Evolutionary conservation across 1,284 basidiomycete genomes (phyloP), one percentile per base, ranked within the genome.

Genomic region (Dichomitus squalens): DNA sequence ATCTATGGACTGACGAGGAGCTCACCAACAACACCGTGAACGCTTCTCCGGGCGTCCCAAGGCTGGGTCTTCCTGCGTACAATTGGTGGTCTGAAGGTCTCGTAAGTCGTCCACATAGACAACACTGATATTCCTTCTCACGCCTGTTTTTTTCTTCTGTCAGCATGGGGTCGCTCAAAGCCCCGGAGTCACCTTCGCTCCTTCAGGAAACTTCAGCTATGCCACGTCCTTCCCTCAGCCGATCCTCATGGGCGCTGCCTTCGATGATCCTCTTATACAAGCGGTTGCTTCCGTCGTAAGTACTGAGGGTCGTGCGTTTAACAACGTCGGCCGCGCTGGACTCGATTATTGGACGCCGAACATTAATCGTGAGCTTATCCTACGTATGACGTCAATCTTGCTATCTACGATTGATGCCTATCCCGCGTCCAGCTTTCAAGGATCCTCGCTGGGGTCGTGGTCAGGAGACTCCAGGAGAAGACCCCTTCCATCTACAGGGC

Each of bases 391-490:
- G 44, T 35, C 34, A 40, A 16, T 6, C 9, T 16, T 3, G 16
- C 16, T 31, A 6, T 7, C 40, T 31, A 11, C 11, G 8, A 29
- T 21, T 18, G 11, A 33, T 5, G 14, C 36, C 18, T 52, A 4
- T 4, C 31, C 21, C 8, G 12, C 12, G 3, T 49, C 9, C 35
- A 64, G 59, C 82, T 0, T 85, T 84, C 75, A 80, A 79, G 61
- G 83, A 84, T 61, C 83, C 83, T 55, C 79, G 82, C 18, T 84
- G 83, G 83, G 83, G 83, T 12, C 75, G 83, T 46, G 83, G 83
- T 4, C 83, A 84, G 61, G 44, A 46, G n/a, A 46, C 44, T 7
- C 44, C 44, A 2, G 44, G 83, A 84, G 83, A 85, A 69, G 83
- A 85, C 52, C 77, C 83, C 0, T 80, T 78, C 69, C 81, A 79